Conservation (phyloP, 2,329 filamentous ascomycete species). For the Bertia moriformis region DNA sequence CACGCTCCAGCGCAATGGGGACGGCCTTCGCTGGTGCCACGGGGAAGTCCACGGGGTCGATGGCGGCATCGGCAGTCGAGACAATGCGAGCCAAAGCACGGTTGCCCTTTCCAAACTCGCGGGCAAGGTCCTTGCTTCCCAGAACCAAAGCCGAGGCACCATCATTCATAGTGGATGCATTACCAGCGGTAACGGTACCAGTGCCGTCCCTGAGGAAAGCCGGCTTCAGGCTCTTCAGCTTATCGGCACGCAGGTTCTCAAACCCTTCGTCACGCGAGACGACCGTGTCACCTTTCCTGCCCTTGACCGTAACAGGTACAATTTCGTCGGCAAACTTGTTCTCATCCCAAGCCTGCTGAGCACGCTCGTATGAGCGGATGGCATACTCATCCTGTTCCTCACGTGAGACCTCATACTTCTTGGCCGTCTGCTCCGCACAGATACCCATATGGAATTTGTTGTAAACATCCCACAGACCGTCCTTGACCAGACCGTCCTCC, state of each 20-base stretch:
- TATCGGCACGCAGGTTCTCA: conserved; percentile 73
- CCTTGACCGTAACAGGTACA: conserved; percentile 70
- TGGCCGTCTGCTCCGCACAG: conserved; percentile 87
- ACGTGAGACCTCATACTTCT: conserved; percentile 66
- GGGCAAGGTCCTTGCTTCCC: conserved; percentile 65
- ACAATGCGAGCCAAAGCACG: conserved; percentile 79
- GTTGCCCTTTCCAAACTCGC: conserved; percentile 63
- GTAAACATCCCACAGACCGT: conserved; percentile 91
- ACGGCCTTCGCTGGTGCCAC: conserved; percentile 85
- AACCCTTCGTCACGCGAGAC: conserved; percentile 80
- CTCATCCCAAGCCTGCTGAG: conserved; percentile 76
- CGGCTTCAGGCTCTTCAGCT: conserved; percentile 73
- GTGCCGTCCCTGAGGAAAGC: conserved; percentile 77
- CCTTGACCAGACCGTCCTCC: conserved; percentile 85
- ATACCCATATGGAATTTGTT: conserved; percentile 97
- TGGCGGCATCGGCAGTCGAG: conserved; percentile 74
- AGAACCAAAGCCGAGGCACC: conserved; percentile 82
- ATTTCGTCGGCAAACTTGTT: conserved; percentile 81
- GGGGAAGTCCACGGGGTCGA: conserved; percentile 87
- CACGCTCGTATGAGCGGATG: conserved; percentile 74
- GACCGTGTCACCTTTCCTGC: conserved; percentile 68
- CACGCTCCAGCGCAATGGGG: conserved; percentile 72
- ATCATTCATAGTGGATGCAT: conserved; percentile 87
- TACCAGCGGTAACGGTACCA: conserved; percentile 86
- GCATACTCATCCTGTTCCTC: conserved; percentile 86